Conservation (phyloP, 176 grass and related monocot genomes). For the Musa beccarii region DNA sequence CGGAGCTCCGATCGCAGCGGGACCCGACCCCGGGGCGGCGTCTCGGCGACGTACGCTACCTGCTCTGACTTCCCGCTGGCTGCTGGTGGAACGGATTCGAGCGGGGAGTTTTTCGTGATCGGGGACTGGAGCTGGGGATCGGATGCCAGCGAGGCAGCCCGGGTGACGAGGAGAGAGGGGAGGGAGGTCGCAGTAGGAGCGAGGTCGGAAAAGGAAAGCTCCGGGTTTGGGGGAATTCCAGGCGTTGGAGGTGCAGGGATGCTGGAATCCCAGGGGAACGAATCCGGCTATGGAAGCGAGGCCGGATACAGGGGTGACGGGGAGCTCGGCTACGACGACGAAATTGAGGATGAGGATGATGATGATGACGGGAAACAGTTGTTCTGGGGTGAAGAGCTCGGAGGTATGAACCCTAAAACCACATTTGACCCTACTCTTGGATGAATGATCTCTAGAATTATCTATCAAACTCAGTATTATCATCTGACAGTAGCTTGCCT, state of each 20-base stretch:
- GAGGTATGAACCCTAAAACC: slow-evolving; percentile 38
- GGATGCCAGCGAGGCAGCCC: slow-evolving; percentile 53
- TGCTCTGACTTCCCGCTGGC: slow-evolving; percentile 69
- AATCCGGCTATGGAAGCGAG: slow-evolving; percentile 74
- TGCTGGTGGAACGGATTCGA: slow-evolving; percentile 64
- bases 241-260: slow-evolving; percentile 1
- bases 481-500: too few species aligned
- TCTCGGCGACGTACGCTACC: slow-evolving; percentile 35
- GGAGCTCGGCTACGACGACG: slow-evolving; percentile 62
- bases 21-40: slow-evolving; percentile 22
- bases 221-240: slow-evolving; percentile 32
- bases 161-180: slow-evolving; percentile 21
- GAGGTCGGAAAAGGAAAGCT: slow-evolving; percentile 33
- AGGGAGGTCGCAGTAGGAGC: slow-evolving; percentile 2
- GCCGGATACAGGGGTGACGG: slow-evolving; percentile 70
- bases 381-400: slow-evolving; percentile 53
- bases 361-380: slow-evolving; percentile 58
- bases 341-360: slow-evolving; percentile 46
- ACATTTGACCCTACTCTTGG: not conserved
- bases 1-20: slow-evolving; percentile 70
- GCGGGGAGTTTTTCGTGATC: slow-evolving; percentile 49
- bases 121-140: slow-evolving; percentile 45
- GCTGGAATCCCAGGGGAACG: slow-evolving; percentile 32
- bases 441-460: too few species aligned
- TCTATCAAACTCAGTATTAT: too few species aligned